phyloP scores from a whole-genome alignment of 225 moss, liverwort and hornwort genomes.

The Marchantia paleacea region DNA sequence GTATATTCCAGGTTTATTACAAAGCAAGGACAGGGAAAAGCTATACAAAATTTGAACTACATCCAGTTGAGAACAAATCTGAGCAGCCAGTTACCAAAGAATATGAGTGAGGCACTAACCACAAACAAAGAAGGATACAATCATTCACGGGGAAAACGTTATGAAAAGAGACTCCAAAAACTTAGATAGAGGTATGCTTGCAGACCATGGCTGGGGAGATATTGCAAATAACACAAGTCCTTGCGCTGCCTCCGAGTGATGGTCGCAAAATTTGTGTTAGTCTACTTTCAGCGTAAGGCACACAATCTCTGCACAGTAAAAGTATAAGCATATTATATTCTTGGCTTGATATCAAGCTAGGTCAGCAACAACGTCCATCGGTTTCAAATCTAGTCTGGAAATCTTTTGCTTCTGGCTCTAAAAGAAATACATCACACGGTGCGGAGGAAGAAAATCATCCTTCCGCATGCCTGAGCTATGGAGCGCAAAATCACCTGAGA shows the following conservation, averaged over 20 bases:
- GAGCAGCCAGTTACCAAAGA: neutral
- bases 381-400: too few species aligned
- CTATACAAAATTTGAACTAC: neutral
- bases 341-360: neutral
- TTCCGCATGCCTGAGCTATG: neutral
- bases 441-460: neutral
- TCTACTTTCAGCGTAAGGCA: constrained; percentile 31
- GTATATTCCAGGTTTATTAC: too few species aligned
- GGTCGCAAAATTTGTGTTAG: constrained; percentile 37
- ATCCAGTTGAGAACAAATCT: neutral
- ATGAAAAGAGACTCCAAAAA: neutral
- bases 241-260: constrained; percentile 41
- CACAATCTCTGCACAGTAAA: constrained; percentile 19
- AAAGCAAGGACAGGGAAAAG: neutral
- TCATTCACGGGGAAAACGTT: neutral
- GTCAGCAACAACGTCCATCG: neutral
- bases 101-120: neutral
- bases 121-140: neutral
- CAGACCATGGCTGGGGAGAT: constrained; percentile 41
- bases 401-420: too few species aligned
- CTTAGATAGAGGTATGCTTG: constrained; percentile 1
- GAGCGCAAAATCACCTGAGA: neutral
- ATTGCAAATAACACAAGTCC: constrained; percentile 42
- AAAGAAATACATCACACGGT: neutral
- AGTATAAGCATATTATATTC: neutral